Evolutionary conservation across 1,139 yeast species (phyloP), one percentile per base, ranked within the genome.

Genomic region (Pneumocystis canis): DNA sequence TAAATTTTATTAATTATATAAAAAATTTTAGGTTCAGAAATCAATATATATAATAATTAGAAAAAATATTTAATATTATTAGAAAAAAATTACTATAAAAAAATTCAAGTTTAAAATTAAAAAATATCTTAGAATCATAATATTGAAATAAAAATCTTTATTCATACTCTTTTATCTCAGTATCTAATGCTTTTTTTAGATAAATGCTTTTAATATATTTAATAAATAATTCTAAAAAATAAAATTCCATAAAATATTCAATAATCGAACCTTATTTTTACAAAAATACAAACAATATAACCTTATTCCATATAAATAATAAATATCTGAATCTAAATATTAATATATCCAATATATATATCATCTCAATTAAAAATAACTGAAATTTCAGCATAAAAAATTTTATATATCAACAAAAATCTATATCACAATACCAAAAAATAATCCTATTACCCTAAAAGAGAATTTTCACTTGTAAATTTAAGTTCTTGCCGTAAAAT

Each of bases 401-500:
- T 37, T 25, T 37, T 25, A 25, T 37, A 58, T 33, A 20, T 25
- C 11, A 20, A 7, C 32, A 25, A 57, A 37, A 58, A 39, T 25
- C 16, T 39, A n/a, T 25, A 25, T 2, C 14, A 33, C 25, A 35
- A 18, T 25, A n/a, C n/a, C n/a, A 9, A 30, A 4, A 58, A 28
- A 28, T 18, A 18, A 58, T 30, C 18, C 5, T 20, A 33, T 9
- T 57, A 5, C 11, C 16, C 20, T 57, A 57, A 30, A 9, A 39
- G 30, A 7, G 16, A 35, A 16, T 62, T 59, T n/a, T 41, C 31
- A 62, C 25, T 28, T n/a, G 54, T n/a, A 30, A 58, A 40, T 3
- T 18, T 39, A 57, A 57, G 40, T 37, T 62, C 64, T 20, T 62
- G 63, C 41, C 67, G 61, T 56, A 68, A 60, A 11, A 68, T 69